phyloP scores from a whole-genome alignment of 306 rosid species.

The Glycine latifolia region DNA sequence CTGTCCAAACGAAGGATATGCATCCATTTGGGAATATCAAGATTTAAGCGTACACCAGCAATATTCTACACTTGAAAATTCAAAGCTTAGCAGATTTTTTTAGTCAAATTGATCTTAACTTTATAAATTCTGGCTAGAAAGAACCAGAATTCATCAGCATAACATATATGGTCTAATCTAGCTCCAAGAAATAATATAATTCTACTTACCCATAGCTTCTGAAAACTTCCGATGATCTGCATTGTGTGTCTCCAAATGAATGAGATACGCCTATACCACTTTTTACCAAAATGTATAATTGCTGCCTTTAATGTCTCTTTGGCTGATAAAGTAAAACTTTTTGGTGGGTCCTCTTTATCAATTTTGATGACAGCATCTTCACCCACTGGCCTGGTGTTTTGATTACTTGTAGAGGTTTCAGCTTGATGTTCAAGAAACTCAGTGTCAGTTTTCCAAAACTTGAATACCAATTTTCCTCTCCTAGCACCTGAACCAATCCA shows the following conservation, averaged over 20 bases:
- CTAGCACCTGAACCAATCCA: slow-evolving; percentile 80
- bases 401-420: slow-evolving; percentile 62
- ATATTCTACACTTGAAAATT: slow-evolving; percentile 70
- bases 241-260: slow-evolving; percentile 73
- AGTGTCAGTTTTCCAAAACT: slow-evolving; percentile 74
- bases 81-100: slow-evolving; percentile 44
- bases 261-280: slow-evolving; percentile 80
- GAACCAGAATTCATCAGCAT: slow-evolving; percentile 15
- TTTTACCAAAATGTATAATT: slow-evolving; percentile 67
- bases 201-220: slow-evolving; percentile 84
- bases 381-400: slow-evolving; percentile 53
- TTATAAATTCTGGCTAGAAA: slow-evolving; percentile 19
- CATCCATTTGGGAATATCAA: slow-evolving; percentile 94
- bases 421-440: slow-evolving; percentile 70
- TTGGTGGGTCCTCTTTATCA: slow-evolving; percentile 70
- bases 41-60: slow-evolving; percentile 82
- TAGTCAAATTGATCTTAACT: not conserved
- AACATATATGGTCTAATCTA: slow-evolving; percentile 22
- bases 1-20: slow-evolving; percentile 82
- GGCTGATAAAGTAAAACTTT: slow-evolving; percentile 67
- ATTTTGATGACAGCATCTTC: slow-evolving; percentile 65
- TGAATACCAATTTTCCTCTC: slow-evolving; percentile 65
- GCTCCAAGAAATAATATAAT: slow-evolving; percentile 31
- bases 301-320: slow-evolving; percentile 84
- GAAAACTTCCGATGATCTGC: slow-evolving; percentile 66